Base-by-base conservation (phyloP, 208 protist species). In the Porcisia hertigi region DNA sequence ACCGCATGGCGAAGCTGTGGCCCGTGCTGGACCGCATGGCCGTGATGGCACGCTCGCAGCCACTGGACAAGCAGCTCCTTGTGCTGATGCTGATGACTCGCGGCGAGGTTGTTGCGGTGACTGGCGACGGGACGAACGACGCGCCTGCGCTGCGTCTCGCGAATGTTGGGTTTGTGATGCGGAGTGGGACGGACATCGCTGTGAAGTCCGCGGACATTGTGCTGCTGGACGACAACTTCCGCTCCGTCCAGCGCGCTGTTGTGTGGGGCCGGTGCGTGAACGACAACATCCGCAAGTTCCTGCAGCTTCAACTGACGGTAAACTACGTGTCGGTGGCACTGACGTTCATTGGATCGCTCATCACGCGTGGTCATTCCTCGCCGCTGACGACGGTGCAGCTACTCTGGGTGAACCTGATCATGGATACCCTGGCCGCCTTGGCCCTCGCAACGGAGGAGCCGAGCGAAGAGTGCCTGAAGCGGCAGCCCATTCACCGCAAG, bases 371-470 rank as follows among this genome's bases (percentile, higher is more conserved):
- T 52, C 73, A 73, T 14, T 89, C 84, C 2, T 92, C 88, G 20
- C 97, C 97, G 45, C 85, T 99, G 34, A 97, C 90, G 67, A 96
- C 97, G 63, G 88, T 99, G 75, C 98, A 99, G 92, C 91, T 99
- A 34, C 88, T 99, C 69, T 99, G 98, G 99, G 96, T 99, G 55
- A 99, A 99, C 79, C 82, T 99, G 43, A 99, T 99, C 91, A 99
- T 99, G 98, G 99, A 99, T 86, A 99, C 98, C 20, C 82, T 99
- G 25, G 99, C 98, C 41, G 97, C 64, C 20, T 20, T 99, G 0
- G 98, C 99, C 36, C 87, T 99, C 5, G 98, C 95, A 34, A 99
- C 98, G 25, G 98, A 99, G 90, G 79, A 92, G 69, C 99, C 99
- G 34, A 87, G 83, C 5, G 90, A 97, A 79, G 84, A 87, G 34